These are phyloP conservation scores for Collybia mongolica DNA, from an alignment of 768 basidiomycete genomes.

Conservation along the genomic window DNA sequence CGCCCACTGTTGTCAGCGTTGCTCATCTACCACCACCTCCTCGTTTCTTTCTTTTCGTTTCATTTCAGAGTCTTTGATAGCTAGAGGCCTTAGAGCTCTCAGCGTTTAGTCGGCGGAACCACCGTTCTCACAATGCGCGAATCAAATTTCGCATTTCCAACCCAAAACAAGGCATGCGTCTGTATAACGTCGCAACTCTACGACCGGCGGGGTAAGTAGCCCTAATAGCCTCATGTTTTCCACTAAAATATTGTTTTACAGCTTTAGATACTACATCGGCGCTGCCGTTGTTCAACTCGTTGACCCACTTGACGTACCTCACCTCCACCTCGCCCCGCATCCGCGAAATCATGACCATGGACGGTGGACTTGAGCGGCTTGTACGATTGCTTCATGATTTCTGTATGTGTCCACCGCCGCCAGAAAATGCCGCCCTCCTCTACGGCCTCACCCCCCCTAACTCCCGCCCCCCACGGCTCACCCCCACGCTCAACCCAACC, in stretches of 20 bases:
- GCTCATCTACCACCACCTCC: not conserved
- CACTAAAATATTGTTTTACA: slow-evolving; percentile 16
- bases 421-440: slow-evolving; percentile 71
- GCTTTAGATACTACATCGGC: slow-evolving; percentile 53
- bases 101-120: not conserved
- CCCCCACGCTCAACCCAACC: slow-evolving; percentile 65
- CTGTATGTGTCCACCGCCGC: slow-evolving; percentile 79
- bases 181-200: slow-evolving; percentile 94
- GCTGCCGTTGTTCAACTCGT: slow-evolving; percentile 71
- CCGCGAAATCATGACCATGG: slow-evolving; percentile 97
- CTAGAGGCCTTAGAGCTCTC: not conserved
- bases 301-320: slow-evolving; percentile 93
- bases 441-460: slow-evolving; percentile 76
- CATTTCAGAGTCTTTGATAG: not conserved
- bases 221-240: not conserved
- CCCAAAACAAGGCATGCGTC: slow-evolving; percentile 92
- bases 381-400: slow-evolving; percentile 90
- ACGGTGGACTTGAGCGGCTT: slow-evolving; percentile 95
- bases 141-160: slow-evolving; percentile 92
- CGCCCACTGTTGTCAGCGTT: not conserved
- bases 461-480: slow-evolving; percentile 50
- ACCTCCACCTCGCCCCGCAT: slow-evolving; percentile 97
- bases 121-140: slow-evolving; percentile 67
- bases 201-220: slow-evolving; percentile 76
- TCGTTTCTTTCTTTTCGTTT: not conserved